Base-by-base conservation (phyloP, 192 early-diverging fungal genomes). In the Umbelopsis sp. region DNA sequence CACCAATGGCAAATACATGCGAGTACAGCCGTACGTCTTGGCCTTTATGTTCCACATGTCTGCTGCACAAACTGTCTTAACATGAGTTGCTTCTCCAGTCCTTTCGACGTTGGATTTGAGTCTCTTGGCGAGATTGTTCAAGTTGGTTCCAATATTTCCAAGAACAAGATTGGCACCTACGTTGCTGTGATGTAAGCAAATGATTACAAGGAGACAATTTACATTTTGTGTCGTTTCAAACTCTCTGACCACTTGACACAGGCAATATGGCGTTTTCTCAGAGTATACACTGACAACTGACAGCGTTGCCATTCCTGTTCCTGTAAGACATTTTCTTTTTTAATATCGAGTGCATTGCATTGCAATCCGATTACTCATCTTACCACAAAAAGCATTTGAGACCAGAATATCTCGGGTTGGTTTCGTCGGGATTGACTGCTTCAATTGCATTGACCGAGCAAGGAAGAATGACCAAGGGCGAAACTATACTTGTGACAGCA, bases 31-130 rank as follows among this genome's bases (percentile, higher is more conserved):
- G 84, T 85, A 70, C 66, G 83, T 71, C 1, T n/a, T 0, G 37
- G 2, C 15, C 16, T 15, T 50, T 18, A 25, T 23, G 10, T 55
- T 27, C 76, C 18, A 33, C 0, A 33, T 27, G 10, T 8, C 5
- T 53, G 11, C 20, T 49, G 65, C 25, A 25, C 7, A 53, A 66
- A 49, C 20, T 11, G 9, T 21, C 21, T 47, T 47, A 11, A 66
- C 45, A 18, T 20, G 27, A 23, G 7, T 20, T 66, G 13, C 25
- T 25, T 66, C 11, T 65, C 11, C 50, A 86, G 84, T 50, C 87
- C 87, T 22, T 88, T 85, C 72, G 85, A 87, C 74, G 74, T 76
- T 68, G 87, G 87, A 0, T 84, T 88, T 53, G 87, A 88, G 64
- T 80, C 81, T 64, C 69, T 88, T 25, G 87, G 85, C 44, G 65